These are phyloP conservation scores for Talaromyces sp. DNA, from an alignment of 2,329 filamentous ascomycete genomes.

Conservation along the genomic window DNA sequence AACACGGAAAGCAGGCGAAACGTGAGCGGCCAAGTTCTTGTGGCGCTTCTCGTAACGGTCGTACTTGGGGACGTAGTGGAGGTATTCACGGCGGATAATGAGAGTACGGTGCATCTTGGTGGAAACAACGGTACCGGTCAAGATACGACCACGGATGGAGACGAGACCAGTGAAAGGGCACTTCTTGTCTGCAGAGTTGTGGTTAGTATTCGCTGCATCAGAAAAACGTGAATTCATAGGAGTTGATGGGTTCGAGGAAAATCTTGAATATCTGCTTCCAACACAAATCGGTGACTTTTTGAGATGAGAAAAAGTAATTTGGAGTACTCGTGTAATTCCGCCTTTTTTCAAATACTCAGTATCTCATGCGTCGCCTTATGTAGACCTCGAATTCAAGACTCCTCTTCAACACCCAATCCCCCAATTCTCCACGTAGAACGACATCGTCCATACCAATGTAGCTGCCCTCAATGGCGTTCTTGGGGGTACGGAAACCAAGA, in stretches of 20 bases:
- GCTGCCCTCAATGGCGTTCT: conserved; percentile 95
- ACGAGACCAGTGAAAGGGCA: conserved; percentile 99
- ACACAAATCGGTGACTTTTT: not conserved
- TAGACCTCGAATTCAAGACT: conserved; percentile 7
- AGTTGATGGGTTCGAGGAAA: conserved; percentile 1
- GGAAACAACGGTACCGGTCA: conserved; percentile 97
- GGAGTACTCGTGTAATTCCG: not conserved
- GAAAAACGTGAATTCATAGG: conserved; percentile 1
- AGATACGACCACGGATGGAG: conserved; percentile 99
- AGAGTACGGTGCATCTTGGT: conserved; percentile 99
- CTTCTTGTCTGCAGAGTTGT: conserved; percentile 80
- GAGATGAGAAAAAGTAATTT: not conserved
- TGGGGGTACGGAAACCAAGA: conserved; percentile 98
- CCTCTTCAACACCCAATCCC: not conserved
- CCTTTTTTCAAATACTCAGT: not conserved
- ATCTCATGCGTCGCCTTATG: not conserved
- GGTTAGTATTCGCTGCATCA: conserved; percentile 25
- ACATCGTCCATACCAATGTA: conserved; percentile 83
- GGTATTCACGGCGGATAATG: conserved; percentile 99
- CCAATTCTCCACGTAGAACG: not conserved
- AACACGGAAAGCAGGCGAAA: conserved; percentile 99
- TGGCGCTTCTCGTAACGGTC: conserved; percentile 99
- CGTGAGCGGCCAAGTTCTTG: conserved; percentile 99
- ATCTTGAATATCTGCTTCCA: conserved; percentile 12
- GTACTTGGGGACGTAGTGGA: conserved; percentile 99